Conservation (phyloP, 768 basidiomycete genomes). For the Suillus weaverae region DNA sequence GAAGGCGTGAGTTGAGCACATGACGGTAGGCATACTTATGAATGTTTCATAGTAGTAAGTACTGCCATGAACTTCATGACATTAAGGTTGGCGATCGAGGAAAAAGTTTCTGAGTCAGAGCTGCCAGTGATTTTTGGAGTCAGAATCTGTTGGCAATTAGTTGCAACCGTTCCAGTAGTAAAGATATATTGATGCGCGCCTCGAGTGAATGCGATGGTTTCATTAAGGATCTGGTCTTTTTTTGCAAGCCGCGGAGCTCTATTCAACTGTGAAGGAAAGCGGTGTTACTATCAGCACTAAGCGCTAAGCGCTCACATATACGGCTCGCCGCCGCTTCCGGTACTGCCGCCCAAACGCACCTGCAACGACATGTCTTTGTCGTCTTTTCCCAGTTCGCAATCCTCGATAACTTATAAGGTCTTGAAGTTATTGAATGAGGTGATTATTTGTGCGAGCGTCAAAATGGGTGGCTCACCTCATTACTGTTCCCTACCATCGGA, state of each 20-base stretch:
- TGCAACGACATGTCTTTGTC: constrained; percentile 52
- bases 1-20: neutral
- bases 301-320: neutral
- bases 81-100: neutral
- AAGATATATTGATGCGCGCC: neutral
- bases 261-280: neutral
- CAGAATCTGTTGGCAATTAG: neutral
- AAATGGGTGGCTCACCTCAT: constrained; percentile 48
- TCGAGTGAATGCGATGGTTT: neutral
- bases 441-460: neutral
- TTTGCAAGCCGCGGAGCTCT: neutral
- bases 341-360: constrained; percentile 24
- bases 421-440: constrained; percentile 21
- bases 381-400: constrained; percentile 66
- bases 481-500: constrained; percentile 67
- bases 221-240: neutral
- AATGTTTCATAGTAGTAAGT: neutral
- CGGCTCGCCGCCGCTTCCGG: neutral
- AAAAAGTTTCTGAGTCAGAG: neutral
- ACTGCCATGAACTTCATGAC: neutral
- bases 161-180: neutral
- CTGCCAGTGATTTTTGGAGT: neutral
- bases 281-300: neutral
- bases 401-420: constrained; percentile 66
- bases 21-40: neutral